Evolutionary conservation across 2,329 filamentous ascomycete genomes (phyloP).

Genomic region (Rhynchosporium secalis): DNA sequence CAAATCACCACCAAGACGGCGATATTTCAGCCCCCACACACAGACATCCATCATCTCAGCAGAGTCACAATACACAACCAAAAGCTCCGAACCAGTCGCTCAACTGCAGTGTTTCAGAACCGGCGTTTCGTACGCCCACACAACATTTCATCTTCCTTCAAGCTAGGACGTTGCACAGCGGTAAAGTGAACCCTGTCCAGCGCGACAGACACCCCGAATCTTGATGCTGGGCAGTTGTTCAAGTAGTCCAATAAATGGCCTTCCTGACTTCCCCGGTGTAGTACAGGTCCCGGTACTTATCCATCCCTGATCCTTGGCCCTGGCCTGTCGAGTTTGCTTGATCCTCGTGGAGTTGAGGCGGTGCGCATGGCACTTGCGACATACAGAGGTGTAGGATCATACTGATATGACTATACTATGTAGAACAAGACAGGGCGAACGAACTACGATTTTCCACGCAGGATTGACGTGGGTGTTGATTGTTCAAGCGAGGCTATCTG

Average conservation of each 20-base stretch:
- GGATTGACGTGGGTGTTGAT: not conserved
- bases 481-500: too few species aligned
- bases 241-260: not conserved
- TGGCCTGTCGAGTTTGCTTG: not conserved
- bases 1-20: not conserved
- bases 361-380: not conserved
- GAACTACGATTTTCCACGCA: not conserved
- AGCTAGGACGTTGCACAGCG: not conserved
- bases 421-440: not conserved
- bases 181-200: slow-evolving; percentile 1
- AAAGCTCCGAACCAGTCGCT: not conserved
- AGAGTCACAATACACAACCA: not conserved
- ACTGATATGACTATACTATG: too few species aligned
- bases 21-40: not conserved
- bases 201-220: too few species aligned
- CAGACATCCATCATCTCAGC: not conserved
- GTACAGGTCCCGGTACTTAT: not conserved
- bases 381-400: not conserved
- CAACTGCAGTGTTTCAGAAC: not conserved
- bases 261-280: not conserved
- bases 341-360: not conserved
- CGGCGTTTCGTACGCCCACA: not conserved
- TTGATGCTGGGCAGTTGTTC: too few species aligned
- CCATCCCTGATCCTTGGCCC: not conserved
- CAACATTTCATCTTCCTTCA: not conserved